A percentile compares a stretch with the other conserved stretches of the same genome.
Conservation (phyloP, 2,329 filamentous ascomycete genomes). For the Ascochyta viciae-villosae region DNA sequence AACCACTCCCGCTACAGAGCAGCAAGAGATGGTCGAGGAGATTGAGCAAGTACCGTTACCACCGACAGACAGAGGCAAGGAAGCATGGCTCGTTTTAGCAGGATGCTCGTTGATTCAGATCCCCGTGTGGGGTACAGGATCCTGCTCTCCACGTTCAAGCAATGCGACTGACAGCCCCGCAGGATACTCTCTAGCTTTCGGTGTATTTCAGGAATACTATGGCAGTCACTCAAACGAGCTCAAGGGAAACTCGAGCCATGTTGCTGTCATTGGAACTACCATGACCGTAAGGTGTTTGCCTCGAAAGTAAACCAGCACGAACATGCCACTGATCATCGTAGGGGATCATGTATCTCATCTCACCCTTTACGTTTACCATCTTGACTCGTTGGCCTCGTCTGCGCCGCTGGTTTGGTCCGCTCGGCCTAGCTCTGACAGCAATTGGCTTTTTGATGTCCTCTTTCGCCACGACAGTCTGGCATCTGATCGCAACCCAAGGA, state of each 20-base stretch:
- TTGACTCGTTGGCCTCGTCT: slow-evolving; percentile 42
- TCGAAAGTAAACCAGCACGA: too few species aligned
- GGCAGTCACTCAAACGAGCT: slow-evolving; percentile 23
- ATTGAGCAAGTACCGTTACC: slow-evolving; percentile 25
- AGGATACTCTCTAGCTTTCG: slow-evolving; percentile 31
- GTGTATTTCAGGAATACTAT: slow-evolving; percentile 33
- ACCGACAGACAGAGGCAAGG: slow-evolving; percentile 27
- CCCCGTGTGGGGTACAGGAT: slow-evolving; percentile 31
- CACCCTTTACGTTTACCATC: slow-evolving; percentile 47
- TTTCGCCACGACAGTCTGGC: slow-evolving; percentile 36
- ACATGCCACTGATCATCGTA: background rate
- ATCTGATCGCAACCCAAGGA: slow-evolving; percentile 48
- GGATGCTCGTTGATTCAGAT: slow-evolving; percentile 31
- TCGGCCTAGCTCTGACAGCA: slow-evolving; percentile 41
- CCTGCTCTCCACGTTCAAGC: background rate
- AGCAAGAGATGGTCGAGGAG: slow-evolving; percentile 14
- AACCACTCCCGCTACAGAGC: background rate
- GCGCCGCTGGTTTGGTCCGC: slow-evolving; percentile 35
- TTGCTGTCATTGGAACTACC: slow-evolving; percentile 30
- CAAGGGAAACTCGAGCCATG: slow-evolving; percentile 8
- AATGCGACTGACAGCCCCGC: slow-evolving; percentile 9
- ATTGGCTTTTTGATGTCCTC: slow-evolving; percentile 29
- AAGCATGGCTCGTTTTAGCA: slow-evolving; percentile 33
- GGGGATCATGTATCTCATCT: slow-evolving; percentile 54
- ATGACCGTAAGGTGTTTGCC: slow-evolving; percentile 22